Evolutionary conservation across 768 basidiomycete genomes (phyloP).

Genomic region (Collybiopsis luxurians): DNA sequence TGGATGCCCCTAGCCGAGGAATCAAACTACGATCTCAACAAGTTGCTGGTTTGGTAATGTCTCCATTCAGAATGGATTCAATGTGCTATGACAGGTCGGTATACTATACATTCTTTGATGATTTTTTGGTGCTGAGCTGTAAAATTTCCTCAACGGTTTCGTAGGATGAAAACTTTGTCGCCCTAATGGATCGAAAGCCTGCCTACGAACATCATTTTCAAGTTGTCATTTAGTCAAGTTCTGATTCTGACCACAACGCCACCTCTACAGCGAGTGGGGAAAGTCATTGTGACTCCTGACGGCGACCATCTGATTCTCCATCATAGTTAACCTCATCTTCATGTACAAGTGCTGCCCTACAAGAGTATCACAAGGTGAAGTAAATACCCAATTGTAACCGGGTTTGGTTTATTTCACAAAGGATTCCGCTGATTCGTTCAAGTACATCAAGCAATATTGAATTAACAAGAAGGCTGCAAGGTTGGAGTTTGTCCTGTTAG

Average conservation of each 20-base stretch:
- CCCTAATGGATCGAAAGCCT: slow-evolving; percentile 49
- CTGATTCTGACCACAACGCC: background rate
- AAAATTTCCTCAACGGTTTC: background rate
- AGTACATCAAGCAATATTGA: slow-evolving; percentile 53
- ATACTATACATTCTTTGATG: too few relatives aligned
- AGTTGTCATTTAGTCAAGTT: slow-evolving; percentile 40
- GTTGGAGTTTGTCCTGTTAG: slow-evolving; percentile 50
- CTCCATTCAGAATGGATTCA: slow-evolving; percentile 38
- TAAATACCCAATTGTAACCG: slow-evolving; percentile 49
- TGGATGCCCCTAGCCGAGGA: too few relatives aligned
- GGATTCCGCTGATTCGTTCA: slow-evolving; percentile 75
- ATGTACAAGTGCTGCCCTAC: slow-evolving; percentile 71
- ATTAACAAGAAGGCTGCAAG: slow-evolving; percentile 51
- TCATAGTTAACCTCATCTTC: slow-evolving; percentile 61
- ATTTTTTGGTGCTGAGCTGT: too few relatives aligned
- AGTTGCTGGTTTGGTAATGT: slow-evolving; percentile 30
- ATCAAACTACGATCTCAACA: background rate
- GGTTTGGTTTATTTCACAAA: slow-evolving; percentile 44
- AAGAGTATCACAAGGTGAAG: slow-evolving; percentile 29
- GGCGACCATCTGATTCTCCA: background rate
- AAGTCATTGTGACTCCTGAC: slow-evolving; percentile 10
- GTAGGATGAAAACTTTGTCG: slow-evolving; percentile 44
- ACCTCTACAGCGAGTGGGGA: slow-evolving; percentile 42
- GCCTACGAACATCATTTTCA: slow-evolving; percentile 48
- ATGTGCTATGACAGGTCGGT: slow-evolving; percentile 48